Evolutionary conservation across 306 rosid species (phyloP).

Genomic region (Vicia faba): DNA sequence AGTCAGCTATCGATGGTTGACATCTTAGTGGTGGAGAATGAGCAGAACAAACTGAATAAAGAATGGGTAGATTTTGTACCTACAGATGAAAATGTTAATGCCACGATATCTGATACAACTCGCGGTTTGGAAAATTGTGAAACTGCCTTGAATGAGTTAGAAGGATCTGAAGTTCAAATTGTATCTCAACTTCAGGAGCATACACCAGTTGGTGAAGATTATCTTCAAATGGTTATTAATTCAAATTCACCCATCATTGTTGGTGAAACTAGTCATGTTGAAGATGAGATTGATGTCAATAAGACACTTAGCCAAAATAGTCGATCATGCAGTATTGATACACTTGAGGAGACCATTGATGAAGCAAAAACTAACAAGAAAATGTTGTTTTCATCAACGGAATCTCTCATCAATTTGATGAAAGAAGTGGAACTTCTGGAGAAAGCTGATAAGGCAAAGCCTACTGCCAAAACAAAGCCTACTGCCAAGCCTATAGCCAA

Average conservation of each 20-base stretch:
- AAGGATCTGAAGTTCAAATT: constrained; percentile 36
- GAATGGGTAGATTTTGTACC: constrained; percentile 34
- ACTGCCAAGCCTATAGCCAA: no score
- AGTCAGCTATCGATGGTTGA: no score
- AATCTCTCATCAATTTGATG: no score
- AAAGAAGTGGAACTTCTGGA: no score
- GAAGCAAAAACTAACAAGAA: constrained; percentile 86
- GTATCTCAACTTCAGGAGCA: constrained; percentile 30
- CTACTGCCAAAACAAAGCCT: no score
- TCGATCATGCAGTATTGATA: constrained; percentile 52
- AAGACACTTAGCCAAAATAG: constrained; percentile 41
- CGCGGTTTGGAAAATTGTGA: constrained; percentile 32
- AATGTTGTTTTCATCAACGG: no score
- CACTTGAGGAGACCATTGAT: constrained; percentile 77
- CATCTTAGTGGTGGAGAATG: no score
- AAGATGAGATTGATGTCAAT: constrained; percentile 39
- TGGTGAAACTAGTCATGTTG: constrained; percentile 43
- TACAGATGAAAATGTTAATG: constrained; percentile 25
- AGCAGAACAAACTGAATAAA: no score
- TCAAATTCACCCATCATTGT: constrained; percentile 28
- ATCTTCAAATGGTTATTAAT: no score
- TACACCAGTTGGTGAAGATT: no score
- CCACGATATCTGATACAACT: constrained; percentile 9
- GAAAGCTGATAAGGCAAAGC: no score
- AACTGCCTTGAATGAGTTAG: constrained; percentile 31